Conservation (phyloP, 2,329 filamentous ascomycete species). For the Ascomycota sp. region DNA sequence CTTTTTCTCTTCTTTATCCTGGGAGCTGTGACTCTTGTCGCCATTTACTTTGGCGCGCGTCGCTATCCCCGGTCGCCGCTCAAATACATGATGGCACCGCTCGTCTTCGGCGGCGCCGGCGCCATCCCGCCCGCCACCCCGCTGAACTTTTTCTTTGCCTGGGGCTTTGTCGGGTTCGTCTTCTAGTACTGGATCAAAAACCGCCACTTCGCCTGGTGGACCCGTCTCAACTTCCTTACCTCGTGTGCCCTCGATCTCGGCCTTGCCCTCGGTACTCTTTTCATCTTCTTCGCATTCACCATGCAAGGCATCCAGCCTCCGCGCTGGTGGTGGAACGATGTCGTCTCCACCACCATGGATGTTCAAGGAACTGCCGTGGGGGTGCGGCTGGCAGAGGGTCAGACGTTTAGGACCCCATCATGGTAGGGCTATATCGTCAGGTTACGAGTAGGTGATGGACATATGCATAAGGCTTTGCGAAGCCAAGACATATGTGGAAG, state of each 20-base stretch:
- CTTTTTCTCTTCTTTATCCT: conserved; percentile 39
- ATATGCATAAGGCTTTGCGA: too few species aligned
- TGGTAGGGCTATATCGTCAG: conserved; percentile 19
- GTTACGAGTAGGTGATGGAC: conserved; percentile 6
- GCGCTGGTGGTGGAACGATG: conserved; percentile 47
- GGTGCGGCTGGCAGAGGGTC: conserved; percentile 25
- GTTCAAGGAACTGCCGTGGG: conserved; percentile 37
- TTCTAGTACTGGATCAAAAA: conserved; percentile 52
- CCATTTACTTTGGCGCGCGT: conserved; percentile 27
- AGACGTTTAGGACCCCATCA: conserved; percentile 38
- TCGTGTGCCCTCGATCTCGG: conserved; percentile 51
- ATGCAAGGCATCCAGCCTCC: conserved; percentile 41
- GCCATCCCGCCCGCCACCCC: conserved; percentile 46
- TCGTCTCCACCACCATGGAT: conserved; percentile 41
- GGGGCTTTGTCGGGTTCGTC: conserved; percentile 48
- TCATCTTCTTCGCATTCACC: conserved; percentile 51
- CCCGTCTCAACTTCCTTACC: conserved; percentile 51
- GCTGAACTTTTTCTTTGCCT: conserved; percentile 54
- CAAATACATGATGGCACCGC: conserved; percentile 36
- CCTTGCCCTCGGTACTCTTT: conserved; percentile 42
- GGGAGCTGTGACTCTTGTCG: conserved; percentile 30
- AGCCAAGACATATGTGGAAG: too few species aligned
- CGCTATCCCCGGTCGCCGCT: conserved; percentile 29
- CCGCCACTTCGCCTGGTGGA: conserved; percentile 49
- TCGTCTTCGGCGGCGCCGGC: conserved; percentile 40